These are phyloP conservation scores for Pseudopyricularia cyperi DNA, from an alignment of 2,329 filamentous ascomycete species.

Conservation along the genomic window DNA sequence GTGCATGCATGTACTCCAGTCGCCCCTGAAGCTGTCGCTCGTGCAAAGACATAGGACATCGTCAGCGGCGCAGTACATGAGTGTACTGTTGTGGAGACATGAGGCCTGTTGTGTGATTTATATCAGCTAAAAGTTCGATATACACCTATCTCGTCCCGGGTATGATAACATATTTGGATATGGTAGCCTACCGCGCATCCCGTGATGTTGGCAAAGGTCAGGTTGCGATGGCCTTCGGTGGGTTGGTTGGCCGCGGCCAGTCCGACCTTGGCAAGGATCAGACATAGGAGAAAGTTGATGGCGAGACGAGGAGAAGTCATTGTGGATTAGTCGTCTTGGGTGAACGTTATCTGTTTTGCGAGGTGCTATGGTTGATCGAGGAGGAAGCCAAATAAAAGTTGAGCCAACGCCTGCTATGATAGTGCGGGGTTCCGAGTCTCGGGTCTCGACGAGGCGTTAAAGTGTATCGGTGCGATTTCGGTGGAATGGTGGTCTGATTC, in stretches of 20 bases:
- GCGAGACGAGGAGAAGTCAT: background rate
- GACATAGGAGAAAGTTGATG: background rate
- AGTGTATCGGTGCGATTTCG: too few relatives aligned
- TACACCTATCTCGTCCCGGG: background rate
- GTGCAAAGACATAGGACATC: background rate
- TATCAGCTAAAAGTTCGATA: background rate
- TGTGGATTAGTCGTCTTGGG: too few relatives aligned
- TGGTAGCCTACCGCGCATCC: background rate
- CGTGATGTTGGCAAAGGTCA: background rate
- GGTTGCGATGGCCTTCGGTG: background rate
- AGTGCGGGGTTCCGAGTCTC: too few relatives aligned
- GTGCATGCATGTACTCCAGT: conserved; percentile 1
- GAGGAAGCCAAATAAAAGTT: background rate
- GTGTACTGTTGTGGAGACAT: background rate
- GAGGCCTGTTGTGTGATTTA: background rate
- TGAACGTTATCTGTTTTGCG: too few relatives aligned
- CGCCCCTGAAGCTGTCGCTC: background rate
- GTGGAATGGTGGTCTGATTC: too few relatives aligned
- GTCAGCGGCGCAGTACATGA: background rate
- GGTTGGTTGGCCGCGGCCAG: background rate
- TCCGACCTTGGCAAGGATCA: background rate
- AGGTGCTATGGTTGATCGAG: too few relatives aligned
- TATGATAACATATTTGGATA: background rate
- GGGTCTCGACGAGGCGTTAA: too few relatives aligned
- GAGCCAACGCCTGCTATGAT: too few relatives aligned